These are phyloP conservation scores for Rhinocladiella similis DNA, from an alignment of 2,329 filamentous ascomycete genomes.

Conservation along the genomic window DNA sequence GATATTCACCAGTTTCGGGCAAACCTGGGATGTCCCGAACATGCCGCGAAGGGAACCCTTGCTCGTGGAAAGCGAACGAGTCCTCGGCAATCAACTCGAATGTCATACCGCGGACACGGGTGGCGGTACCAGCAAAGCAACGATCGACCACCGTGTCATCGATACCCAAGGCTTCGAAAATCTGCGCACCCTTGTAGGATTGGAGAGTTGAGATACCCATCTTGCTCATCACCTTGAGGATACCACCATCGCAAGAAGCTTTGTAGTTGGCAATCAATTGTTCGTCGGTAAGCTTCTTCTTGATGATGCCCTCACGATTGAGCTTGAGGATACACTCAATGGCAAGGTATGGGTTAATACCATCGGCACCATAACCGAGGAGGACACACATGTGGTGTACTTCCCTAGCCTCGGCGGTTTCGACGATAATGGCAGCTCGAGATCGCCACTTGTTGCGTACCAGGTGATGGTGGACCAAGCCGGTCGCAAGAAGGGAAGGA, in stretches of 20 bases:
- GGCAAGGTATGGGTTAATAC: constrained; percentile 89
- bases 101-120: constrained; percentile 89
- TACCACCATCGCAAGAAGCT: constrained; percentile 92
- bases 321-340: constrained; percentile 98
- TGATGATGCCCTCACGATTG: constrained; percentile 87
- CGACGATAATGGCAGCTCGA: constrained; percentile 79
- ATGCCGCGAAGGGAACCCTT: constrained; percentile 79
- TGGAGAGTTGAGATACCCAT: constrained; percentile 98
- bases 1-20: constrained; percentile 92
- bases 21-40: constrained; percentile 78
- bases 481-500: constrained; percentile 82
- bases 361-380: constrained; percentile 91
- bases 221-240: constrained; percentile 98
- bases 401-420: constrained; percentile 93
- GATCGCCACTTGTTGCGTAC: constrained; percentile 96
- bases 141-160: constrained; percentile 90
- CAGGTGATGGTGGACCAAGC: constrained; percentile 92
- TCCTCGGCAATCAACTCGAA: constrained; percentile 94
- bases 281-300: constrained; percentile 81
- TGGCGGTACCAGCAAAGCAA: constrained; percentile 92
- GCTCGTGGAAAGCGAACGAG: constrained; percentile 91
- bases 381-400: constrained; percentile 99
- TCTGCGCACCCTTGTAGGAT: constrained; percentile 96
- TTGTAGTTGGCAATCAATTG: constrained; percentile 93
- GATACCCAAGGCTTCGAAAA: constrained; percentile 92